Evolutionary conservation across 306 rosid species (phyloP), one percentile per base, ranked within the genome.

Genomic region (Alnus glutinosa): DNA sequence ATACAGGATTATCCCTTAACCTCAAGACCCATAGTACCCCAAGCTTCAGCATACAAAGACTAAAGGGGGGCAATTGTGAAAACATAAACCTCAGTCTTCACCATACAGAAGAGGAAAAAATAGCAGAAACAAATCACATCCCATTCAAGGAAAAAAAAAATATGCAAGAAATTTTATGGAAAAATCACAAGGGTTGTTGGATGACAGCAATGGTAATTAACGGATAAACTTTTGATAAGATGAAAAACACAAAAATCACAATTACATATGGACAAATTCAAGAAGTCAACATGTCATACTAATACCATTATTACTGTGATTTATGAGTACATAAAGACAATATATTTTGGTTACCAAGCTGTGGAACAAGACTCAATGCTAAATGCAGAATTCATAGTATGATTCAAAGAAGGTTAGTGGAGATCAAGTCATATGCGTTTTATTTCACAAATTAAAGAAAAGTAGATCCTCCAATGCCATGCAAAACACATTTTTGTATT

Each of bases 401-500:
- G 46, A 42, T 42, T 42, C 15, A 58, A 70, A 57, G 75, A 71
- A 55, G 37, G 46, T 55, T 42, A 52, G 44, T 36, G 14, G 5
- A 34, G 72, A 32, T 79, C 39, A 47, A 70, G 78, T 69, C 39
- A 51, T 75, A 75, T 30, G 61, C 55, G 61, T 78, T 80, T 67
- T 55, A 63, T 61, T 79, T 61, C 62, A 42, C 74, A 34, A 84
- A 48, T 9, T 63, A 42, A 34, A 42, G 46, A 42, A 42, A 39
- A 42, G 46, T 42, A 5, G 8, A 42, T 42, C 46, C 46, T 42
- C 46, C 46, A 42, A 42, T 42, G 5, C 46, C 46, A 42, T 42
- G 46, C 46, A 42, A 42, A 42, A 42, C 46, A 5, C 46, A 42
- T 42, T 42, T 42, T 42, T 42, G 5, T 42, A 42, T 42, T 42